Base-by-base conservation (phyloP, 108 stramenopile genomes). In the Bacterosira constricta region DNA sequence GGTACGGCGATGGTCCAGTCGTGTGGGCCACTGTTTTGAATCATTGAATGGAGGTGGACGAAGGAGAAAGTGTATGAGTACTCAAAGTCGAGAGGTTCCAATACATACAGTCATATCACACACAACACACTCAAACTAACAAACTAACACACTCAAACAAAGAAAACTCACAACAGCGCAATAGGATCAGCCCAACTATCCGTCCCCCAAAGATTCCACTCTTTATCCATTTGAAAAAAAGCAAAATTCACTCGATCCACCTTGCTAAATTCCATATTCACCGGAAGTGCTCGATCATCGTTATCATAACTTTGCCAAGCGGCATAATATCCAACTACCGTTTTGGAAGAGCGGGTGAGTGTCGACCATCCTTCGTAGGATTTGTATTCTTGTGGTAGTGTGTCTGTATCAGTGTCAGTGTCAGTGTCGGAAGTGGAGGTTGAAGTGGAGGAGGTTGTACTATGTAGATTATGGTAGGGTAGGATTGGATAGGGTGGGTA, bases 261-360 rank as follows among this genome's bases (percentile, higher is more conserved):
- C 17, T 63, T 80, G 1, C 25, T 15, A 25, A 61, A 80, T 12
- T 53, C 17, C 57, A 80, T 49, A 29, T 75, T 74, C 38, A 3
- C 12, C 0, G 79, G 74, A 13, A 36, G 20, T 0, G 79, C 67
- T 1, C 57, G 47, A 42, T 76, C 67, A 23, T 42, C 31, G n/a
- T 60, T 39, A 42, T 74, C 66, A 29, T 80, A 79, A 67, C 66
- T 75, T 34, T 80, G 79, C 79, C 79, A 80, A 12, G 57, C 32
- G 15, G 79, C 73, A 44, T 74, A 80, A 20, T 80, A 80, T n/a
- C 58, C 79, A 30, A 80, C 46, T 0, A 80, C 36, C 1, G 18
- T 72, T 25, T 66, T 72, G 8, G 30, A 29, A 21, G 49, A 50
- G 13, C 78, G 58, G 0, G 78, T 34, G 8, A 13, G 17, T 10